phyloP scores from a whole-genome alignment of 192 early-diverging fungal genomes.

The Thamnidium elegans region DNA sequence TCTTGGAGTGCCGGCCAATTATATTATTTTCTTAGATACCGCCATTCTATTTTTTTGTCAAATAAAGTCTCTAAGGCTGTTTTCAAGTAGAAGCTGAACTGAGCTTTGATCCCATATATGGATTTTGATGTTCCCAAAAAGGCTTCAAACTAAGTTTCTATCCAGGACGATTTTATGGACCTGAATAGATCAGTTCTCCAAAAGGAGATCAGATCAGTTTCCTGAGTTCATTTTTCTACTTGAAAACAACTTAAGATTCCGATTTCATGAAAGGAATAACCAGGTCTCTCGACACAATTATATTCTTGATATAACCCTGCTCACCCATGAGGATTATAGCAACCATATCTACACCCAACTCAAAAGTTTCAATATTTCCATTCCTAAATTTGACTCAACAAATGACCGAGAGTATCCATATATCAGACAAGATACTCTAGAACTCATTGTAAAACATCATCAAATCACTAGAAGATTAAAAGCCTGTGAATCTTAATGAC shows the following conservation, averaged over 20 bases:
- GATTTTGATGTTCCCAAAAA: conserved; percentile 14
- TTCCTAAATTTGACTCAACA: conserved; percentile 10
- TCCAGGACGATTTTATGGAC: conserved; percentile 11
- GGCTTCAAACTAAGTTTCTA: conserved; percentile 14
- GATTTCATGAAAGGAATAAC: conserved; percentile 14
- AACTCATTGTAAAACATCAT: conserved; percentile 2
- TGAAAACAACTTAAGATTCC: conserved; percentile 13
- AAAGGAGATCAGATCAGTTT: conserved; percentile 4
- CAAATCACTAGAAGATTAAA: conserved; percentile 14
- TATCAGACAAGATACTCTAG: conserved; percentile 12
- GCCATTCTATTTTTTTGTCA: conserved; percentile 9
- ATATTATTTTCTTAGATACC: conserved; percentile 10
- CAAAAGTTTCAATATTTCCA: conserved; percentile 9
- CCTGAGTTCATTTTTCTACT: conserved; percentile 10
- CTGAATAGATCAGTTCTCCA: conserved; percentile 13
- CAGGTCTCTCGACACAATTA: conserved; percentile 10
- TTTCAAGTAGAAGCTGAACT: conserved; percentile 15
- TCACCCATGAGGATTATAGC: conserved; percentile 18
- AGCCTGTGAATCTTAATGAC: conserved; percentile 12
- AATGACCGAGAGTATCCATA: conserved; percentile 6
- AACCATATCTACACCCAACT: conserved; percentile 12
- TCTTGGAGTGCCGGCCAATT: conserved; percentile 10
- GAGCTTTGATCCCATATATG: conserved; percentile 10
- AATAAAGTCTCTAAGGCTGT: conserved; percentile 11
- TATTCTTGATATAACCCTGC: conserved; percentile 14